A percentile compares a stretch with the other conserved stretches of the same genome.
These are phyloP conservation scores for Penicillium salamii DNA, from an alignment of 495 filamentous ascomycete genomes.

Conservation along the genomic window DNA sequence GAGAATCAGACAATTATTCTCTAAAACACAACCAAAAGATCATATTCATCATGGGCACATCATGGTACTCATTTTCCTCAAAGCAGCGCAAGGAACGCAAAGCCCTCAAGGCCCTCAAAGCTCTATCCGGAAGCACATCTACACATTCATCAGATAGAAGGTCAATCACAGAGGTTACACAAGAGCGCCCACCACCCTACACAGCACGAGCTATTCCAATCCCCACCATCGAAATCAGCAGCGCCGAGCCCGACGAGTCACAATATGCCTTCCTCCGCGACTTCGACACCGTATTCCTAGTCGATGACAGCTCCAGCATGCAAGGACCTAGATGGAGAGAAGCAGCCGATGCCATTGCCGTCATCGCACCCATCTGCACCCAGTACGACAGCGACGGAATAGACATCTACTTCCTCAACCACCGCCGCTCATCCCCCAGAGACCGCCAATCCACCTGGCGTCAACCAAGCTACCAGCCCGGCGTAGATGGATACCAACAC, in stretches of 20 bases:
- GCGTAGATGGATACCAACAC: slow-evolving; percentile 49
- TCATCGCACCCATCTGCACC: slow-evolving; percentile 84
- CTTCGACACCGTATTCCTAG: slow-evolving; percentile 91
- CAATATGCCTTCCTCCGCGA: slow-evolving; percentile 76
- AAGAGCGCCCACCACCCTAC: slow-evolving; percentile 34
- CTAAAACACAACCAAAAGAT: not conserved
- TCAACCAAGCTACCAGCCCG: no score
- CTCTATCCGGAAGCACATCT: not conserved
- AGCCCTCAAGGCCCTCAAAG: not conserved
- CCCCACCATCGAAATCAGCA: not conserved
- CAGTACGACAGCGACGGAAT: slow-evolving; percentile 84
- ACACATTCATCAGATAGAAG: not conserved
- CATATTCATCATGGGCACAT: no score
- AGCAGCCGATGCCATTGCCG: slow-evolving; percentile 64
- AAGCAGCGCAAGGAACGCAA: not conserved
- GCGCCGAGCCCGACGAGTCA: slow-evolving; percentile 20
- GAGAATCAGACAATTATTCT: no score
- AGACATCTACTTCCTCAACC: slow-evolving; percentile 91
- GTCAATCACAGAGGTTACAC: not conserved
- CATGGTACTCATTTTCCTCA: not conserved
- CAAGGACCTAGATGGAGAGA: slow-evolving; percentile 73
- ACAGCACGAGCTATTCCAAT: not conserved
- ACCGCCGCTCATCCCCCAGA: slow-evolving; percentile 24
- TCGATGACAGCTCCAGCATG: slow-evolving; percentile 94
- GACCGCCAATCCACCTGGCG: not conserved